Conservation (phyloP, 495 filamentous ascomycete genomes). For the Pyrenopolyporus hunteri region DNA sequence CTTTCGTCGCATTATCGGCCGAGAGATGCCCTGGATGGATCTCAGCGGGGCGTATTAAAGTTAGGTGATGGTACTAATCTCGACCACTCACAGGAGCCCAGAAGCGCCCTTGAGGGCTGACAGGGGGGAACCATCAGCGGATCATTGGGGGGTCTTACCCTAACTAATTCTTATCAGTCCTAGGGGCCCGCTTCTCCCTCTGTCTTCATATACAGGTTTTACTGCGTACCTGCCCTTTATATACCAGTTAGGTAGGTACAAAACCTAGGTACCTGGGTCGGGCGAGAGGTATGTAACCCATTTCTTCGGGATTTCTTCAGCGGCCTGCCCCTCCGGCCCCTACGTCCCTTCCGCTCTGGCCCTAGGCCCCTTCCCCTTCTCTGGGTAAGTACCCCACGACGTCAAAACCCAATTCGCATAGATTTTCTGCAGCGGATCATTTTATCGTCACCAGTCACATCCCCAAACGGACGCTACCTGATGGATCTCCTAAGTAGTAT, state of each 20-base stretch:
- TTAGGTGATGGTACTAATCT: not conserved
- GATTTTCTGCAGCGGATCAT: conserved; percentile 3
- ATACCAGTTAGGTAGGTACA: too few species aligned
- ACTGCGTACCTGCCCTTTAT: too few species aligned
- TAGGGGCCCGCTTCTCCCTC: too few species aligned
- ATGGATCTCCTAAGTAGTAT: too few species aligned
- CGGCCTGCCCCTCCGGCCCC: not conserved
- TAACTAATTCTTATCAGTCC: not conserved
- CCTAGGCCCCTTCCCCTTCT: too few species aligned
- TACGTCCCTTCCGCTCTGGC: too few species aligned
- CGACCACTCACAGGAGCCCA: conserved; percentile 13
- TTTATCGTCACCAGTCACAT: not conserved
- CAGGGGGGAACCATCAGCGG: conserved; percentile 7
- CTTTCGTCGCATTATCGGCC: too few species aligned
- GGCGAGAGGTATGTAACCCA: too few species aligned
- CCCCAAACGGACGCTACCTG: not conserved
- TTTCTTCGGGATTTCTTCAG: conserved; percentile 1
- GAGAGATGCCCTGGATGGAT: too few species aligned
- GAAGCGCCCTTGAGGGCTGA: conserved; percentile 4
- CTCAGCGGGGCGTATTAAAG: too few species aligned
- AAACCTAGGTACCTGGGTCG: too few species aligned
- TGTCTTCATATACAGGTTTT: too few species aligned
- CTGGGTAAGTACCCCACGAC: not conserved
- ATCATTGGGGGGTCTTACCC: not conserved
- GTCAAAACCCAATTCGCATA: not conserved